Conservation (phyloP, 257 asterid genomes). For the Sherardia arvensis region DNA sequence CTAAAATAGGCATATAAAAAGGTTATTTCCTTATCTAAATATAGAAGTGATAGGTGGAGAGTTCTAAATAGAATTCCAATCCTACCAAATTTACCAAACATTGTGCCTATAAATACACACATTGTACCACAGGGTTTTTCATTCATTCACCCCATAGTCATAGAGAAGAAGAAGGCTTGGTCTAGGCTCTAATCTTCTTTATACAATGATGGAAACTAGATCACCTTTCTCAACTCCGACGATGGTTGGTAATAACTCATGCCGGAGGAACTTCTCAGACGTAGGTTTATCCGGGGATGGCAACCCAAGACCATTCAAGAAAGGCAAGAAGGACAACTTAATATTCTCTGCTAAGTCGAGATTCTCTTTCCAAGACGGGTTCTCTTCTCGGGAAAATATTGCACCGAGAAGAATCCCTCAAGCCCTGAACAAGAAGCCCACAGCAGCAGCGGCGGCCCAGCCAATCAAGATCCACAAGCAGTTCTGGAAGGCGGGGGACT, state of each 20-base stretch:
- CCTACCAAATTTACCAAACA: background rate
- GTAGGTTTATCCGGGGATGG: background rate
- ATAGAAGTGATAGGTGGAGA: background rate
- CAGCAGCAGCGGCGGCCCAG: background rate
- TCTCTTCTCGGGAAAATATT: background rate
- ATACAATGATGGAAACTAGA: background rate
- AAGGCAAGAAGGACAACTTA: slow-evolving; percentile 21
- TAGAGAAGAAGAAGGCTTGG: too few relatives aligned
- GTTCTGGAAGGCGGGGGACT: slow-evolving; percentile 95
- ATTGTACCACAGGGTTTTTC: too few relatives aligned
- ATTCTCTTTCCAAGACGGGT: too few relatives aligned
- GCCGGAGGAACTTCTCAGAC: background rate
- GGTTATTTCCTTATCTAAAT: too few relatives aligned
- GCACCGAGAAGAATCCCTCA: background rate
- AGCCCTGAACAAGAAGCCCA: background rate
- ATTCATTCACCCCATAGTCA: too few relatives aligned
- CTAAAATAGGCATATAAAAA: too few relatives aligned
- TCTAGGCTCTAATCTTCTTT: background rate
- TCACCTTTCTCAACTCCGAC: background rate
- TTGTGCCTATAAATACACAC: background rate
- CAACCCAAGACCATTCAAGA: slow-evolving; percentile 22
- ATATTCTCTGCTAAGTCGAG: background rate
- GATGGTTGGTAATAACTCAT: background rate
- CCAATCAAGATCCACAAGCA: slow-evolving; percentile 27
- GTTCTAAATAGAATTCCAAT: background rate